Conservation (phyloP, 305 asterid genomes). For the Fraxinus xanthoxyloides region DNA sequence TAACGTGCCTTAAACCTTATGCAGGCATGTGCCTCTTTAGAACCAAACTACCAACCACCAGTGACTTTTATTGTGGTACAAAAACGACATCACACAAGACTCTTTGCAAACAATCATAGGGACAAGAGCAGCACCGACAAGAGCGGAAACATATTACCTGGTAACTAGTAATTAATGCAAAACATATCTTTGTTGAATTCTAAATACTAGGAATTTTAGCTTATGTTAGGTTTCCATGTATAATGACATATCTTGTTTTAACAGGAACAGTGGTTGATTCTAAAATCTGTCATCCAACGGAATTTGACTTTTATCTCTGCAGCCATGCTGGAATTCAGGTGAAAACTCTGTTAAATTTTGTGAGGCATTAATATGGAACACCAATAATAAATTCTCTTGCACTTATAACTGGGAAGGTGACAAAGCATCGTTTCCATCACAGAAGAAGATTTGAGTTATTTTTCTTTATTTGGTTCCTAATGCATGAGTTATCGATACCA, state of each 20-base stretch:
- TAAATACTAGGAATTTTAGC: not conserved
- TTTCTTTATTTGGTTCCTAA: not conserved
- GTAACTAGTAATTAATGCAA: conserved; percentile 30
- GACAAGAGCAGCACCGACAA: conserved; percentile 84
- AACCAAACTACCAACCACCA: conserved; percentile 95
- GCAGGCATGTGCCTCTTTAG: conserved; percentile 96
- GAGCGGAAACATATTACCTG: conserved; percentile 94
- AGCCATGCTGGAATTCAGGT: conserved; percentile 99
- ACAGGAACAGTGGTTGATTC: conserved; percentile 95
- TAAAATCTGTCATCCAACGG: conserved; percentile 97
- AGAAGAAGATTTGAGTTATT: not conserved
- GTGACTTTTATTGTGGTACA: conserved; percentile 95
- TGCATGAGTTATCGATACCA: not conserved
- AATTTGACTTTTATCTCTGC: conserved; percentile 92
- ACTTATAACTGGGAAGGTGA: not conserved
- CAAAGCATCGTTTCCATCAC: not conserved
- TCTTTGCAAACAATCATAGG: conserved; percentile 87
- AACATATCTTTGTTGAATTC: not conserved
- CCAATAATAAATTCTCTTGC: not conserved
- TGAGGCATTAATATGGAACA: not conserved
- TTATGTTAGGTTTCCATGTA: not conserved
- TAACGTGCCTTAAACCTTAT: not conserved
- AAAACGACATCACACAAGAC: conserved; percentile 89
- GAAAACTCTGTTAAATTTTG: not conserved
- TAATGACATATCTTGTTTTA: conserved; percentile 7